Conservation (phyloP, 345 rosid genomes). For the Brassica napus region Da-Ae NC_063446.1:30366001-30366500, state of each 20-base stretch:
- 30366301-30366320: not conserved
- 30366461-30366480: not conserved
- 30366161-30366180: conserved; percentile 89
- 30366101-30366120: conserved; percentile 1
- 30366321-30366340: conserved; percentile 51
- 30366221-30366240: conserved; percentile 95
- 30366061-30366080: not conserved
- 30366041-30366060: conserved; percentile 75
- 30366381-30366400: conserved; percentile 95
- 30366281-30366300: not conserved
- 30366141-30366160: not conserved
- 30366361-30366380: conserved; percentile 90
- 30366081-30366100: not conserved
- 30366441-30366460: not conserved
- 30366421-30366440: conserved; percentile 91
- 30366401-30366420: conserved; percentile 92
- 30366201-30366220: conserved; percentile 96
- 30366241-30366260: conserved; percentile 91
- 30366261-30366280: conserved; percentile 13
- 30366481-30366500: not conserved
- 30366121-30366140: conserved; percentile 9
- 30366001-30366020: conserved; percentile 86
- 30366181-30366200: conserved; percentile 98
- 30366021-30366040: conserved; percentile 99
- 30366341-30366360: conserved; percentile 99